Evolutionary conservation across 768 basidiomycete genomes (phyloP).

Genomic region (Podaxis sp.): DNA sequence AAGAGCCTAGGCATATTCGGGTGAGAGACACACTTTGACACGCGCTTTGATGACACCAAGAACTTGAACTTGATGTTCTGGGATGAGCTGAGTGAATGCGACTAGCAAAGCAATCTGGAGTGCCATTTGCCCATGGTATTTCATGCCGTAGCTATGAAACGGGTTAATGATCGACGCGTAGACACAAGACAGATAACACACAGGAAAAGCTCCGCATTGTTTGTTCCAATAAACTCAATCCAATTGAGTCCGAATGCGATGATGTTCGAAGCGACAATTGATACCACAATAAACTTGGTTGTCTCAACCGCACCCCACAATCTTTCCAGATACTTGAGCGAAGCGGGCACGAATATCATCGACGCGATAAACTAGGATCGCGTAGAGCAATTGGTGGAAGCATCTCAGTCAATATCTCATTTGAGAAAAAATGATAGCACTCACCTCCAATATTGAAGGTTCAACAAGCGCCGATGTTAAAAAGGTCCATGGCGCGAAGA

Average conservation of each 20-base stretch:
- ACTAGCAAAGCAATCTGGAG: conserved; percentile 88
- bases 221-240: conserved; percentile 76
- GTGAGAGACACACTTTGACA: conserved; percentile 68
- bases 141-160: conserved; percentile 70
- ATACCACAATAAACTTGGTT: conserved; percentile 80
- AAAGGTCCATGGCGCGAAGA: conserved; percentile 93
- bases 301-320: conserved; percentile 91
- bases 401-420: conserved; percentile 8
- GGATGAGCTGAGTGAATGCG: conserved; percentile 96
- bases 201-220: conserved; percentile 75
- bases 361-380: conserved; percentile 67
- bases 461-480: conserved; percentile 89
- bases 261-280: conserved; percentile 78
- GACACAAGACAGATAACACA: conserved; percentile 34
- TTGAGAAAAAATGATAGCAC: conserved; percentile 25
- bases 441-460: conserved; percentile 77
- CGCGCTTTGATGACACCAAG: conserved; percentile 80
- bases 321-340: conserved; percentile 88
- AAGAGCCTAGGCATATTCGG: background rate
- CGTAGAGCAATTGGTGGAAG: conserved; percentile 7
- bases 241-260: conserved; percentile 88
- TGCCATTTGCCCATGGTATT: conserved; percentile 91
- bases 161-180: background rate
- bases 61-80: conserved; percentile 96
- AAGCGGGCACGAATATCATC: conserved; percentile 74